Percentiles rank a stretch among this genome's conserved stretches.
Evolutionary conservation across 768 basidiomycete genomes (phyloP).

Genomic region (Suillus variegatus): DNA sequence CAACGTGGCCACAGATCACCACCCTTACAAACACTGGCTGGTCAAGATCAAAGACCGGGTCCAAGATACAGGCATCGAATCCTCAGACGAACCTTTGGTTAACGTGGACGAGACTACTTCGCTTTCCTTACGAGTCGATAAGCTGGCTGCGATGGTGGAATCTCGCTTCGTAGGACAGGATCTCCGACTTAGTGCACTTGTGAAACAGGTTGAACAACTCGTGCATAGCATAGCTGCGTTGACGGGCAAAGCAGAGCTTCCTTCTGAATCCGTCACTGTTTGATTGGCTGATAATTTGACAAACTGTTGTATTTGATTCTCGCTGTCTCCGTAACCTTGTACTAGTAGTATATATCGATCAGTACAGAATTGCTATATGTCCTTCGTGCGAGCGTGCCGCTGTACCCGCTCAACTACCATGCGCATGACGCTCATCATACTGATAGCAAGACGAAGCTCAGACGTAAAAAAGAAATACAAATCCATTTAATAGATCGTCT

Average conservation of each 20-base stretch:
- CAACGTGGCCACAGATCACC: not conserved
- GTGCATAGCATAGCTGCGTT: not conserved
- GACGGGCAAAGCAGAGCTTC: not conserved
- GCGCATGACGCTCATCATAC: too few species aligned
- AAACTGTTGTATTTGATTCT: not conserved
- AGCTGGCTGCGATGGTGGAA: not conserved
- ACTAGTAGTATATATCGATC: not conserved
- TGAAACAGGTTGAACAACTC: not conserved
- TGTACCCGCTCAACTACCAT: too few species aligned
- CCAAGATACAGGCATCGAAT: not conserved
- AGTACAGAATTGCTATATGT: not conserved
- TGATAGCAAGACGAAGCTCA: not conserved
- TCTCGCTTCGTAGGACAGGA: not conserved
- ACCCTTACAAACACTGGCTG: not conserved
- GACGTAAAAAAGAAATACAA: not conserved
- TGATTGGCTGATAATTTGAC: not conserved
- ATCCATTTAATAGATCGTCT: not conserved
- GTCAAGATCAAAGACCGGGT: not conserved
- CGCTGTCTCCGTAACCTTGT: not conserved
- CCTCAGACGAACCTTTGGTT: not conserved
- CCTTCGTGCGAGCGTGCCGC: not conserved
- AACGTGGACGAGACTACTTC: not conserved
- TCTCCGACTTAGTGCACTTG: not conserved
- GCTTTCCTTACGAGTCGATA: not conserved
- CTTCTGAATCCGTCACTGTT: not conserved